phyloP scores from a whole-genome alignment of 2,329 filamentous ascomycete genomes.

The Penicillium sp. region DNA sequence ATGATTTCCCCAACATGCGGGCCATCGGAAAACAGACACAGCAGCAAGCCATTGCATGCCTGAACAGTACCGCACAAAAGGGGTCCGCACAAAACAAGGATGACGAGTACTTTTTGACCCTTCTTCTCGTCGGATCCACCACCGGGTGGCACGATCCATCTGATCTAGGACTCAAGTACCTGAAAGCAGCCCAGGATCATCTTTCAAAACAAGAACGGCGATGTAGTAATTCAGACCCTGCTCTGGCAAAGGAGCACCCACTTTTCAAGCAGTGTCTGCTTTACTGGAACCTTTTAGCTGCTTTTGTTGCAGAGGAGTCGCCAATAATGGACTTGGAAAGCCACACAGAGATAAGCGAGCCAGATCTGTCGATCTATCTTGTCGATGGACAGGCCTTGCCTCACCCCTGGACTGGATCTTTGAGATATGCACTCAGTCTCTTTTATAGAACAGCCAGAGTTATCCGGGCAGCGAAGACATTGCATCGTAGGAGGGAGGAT shows the following conservation, averaged over 20 bases:
- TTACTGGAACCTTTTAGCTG: conserved; percentile 26
- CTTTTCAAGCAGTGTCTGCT: conserved; percentile 25
- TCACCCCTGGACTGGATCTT: conserved; percentile 25
- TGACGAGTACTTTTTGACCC: conserved; percentile 24
- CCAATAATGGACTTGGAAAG: conserved; percentile 20
- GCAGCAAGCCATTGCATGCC: conserved; percentile 26
- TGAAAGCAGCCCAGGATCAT: conserved; percentile 25
- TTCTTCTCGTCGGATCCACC: conserved; percentile 25
- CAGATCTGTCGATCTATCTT: conserved; percentile 21
- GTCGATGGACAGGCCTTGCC: conserved; percentile 23
- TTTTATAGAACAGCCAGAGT: conserved; percentile 23
- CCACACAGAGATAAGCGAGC: conserved; percentile 13
- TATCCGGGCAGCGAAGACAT: conserved; percentile 17
- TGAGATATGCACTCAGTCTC: conserved; percentile 19
- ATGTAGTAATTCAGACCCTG: conserved; percentile 17
- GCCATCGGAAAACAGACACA: conserved; percentile 24
- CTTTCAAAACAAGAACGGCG: conserved; percentile 18
- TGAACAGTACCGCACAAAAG: conserved; percentile 18
- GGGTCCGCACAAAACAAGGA: conserved; percentile 19
- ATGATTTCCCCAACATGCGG: conserved; percentile 25
- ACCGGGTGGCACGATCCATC: conserved; percentile 24
- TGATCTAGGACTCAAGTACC: conserved; percentile 22
- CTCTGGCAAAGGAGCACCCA: conserved; percentile 23
- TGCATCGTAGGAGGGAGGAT: conserved; percentile 12
- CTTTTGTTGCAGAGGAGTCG: conserved; percentile 24